phyloP scores from a whole-genome alignment of 2,329 filamentous ascomycete species.

The Dryadomyces quercus-mongolicae region DNA sequence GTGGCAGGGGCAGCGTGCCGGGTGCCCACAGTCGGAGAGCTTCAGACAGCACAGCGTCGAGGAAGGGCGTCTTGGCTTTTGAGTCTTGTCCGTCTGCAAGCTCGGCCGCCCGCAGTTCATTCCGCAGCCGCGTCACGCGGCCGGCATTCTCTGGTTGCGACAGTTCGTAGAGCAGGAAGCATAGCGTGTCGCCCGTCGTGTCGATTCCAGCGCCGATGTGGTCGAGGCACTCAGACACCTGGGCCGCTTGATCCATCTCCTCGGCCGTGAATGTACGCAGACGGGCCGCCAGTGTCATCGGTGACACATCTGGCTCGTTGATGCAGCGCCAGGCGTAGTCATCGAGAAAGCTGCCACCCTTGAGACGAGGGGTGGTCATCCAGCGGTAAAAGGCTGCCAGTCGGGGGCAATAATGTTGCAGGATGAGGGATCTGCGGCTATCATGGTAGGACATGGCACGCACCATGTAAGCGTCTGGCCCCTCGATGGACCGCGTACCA shows the following conservation, averaged over 20 bases:
- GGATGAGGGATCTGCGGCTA: constrained; percentile 4
- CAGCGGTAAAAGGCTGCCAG: background rate
- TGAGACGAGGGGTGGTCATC: background rate
- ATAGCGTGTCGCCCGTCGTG: constrained; percentile 6
- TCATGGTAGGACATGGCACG: constrained; percentile 6
- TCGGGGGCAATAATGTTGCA: background rate
- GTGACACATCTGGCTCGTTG: background rate
- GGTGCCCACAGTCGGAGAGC: constrained; percentile 17
- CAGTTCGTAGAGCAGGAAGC: constrained; percentile 3
- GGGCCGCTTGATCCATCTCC: background rate
- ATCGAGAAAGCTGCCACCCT: constrained; percentile 1
- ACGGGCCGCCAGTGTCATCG: constrained; percentile 1
- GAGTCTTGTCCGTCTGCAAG: too few species aligned
- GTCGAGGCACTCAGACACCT: constrained; percentile 4
- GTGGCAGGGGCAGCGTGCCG: constrained; percentile 12
- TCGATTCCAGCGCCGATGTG: constrained; percentile 7
- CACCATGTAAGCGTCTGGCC: constrained; percentile 3
- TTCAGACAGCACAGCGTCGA: constrained; percentile 21
- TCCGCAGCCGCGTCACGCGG: background rate
- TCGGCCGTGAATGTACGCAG: background rate
- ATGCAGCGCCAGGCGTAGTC: constrained; percentile 3
- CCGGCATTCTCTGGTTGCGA: background rate
- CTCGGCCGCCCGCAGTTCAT: background rate
- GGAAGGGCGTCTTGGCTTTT: constrained; percentile 12
- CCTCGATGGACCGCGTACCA: constrained; percentile 6